These are phyloP conservation scores for Leccinum fibrillosum DNA, from an alignment of 768 basidiomycete species.

Conservation along the genomic window DNA sequence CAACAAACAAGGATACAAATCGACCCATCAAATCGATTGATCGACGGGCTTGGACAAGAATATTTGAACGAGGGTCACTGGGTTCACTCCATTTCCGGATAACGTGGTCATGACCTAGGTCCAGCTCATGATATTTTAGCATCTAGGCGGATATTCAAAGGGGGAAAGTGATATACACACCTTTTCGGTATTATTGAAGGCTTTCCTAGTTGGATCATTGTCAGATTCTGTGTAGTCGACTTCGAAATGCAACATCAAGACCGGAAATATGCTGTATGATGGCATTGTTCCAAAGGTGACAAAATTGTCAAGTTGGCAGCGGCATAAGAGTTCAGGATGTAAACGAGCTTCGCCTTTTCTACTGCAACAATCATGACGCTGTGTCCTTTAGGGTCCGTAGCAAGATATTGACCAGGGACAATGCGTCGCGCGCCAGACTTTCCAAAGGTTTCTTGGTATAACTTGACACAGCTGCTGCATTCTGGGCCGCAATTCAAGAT, in stretches of 20 bases:
- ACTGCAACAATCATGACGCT: slow-evolving; percentile 91
- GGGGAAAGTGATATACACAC: slow-evolving; percentile 38
- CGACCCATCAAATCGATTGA: slow-evolving; percentile 92
- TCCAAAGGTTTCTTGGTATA: slow-evolving; percentile 97
- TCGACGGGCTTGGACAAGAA: slow-evolving; percentile 94
- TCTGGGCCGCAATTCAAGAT: slow-evolving; percentile 96
- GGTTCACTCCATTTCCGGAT: slow-evolving; percentile 99
- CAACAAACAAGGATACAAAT: slow-evolving; percentile 98
- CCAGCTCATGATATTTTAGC: slow-evolving; percentile 97
- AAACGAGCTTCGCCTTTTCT: slow-evolving; percentile 96
- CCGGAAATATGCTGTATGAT: slow-evolving; percentile 96
- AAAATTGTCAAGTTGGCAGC: slow-evolving; percentile 98
- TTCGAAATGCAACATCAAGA: slow-evolving; percentile 97
- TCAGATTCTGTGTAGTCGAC: slow-evolving; percentile 96
- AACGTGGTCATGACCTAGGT: slow-evolving; percentile 96
- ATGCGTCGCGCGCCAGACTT: slow-evolving; percentile 95
- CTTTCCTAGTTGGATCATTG: slow-evolving; percentile 93
- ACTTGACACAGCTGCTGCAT: slow-evolving; percentile 84
- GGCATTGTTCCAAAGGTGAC: slow-evolving; percentile 89
- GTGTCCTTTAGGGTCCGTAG: slow-evolving; percentile 93
- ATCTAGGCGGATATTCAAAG: slow-evolving; percentile 47
- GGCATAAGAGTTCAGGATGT: slow-evolving; percentile 95
- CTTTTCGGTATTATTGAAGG: slow-evolving; percentile 89
- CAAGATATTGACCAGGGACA: slow-evolving; percentile 95
- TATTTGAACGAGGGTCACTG: slow-evolving; percentile 89